Conservation (phyloP, 345 rosid species). For the Acer negundo region DNA sequence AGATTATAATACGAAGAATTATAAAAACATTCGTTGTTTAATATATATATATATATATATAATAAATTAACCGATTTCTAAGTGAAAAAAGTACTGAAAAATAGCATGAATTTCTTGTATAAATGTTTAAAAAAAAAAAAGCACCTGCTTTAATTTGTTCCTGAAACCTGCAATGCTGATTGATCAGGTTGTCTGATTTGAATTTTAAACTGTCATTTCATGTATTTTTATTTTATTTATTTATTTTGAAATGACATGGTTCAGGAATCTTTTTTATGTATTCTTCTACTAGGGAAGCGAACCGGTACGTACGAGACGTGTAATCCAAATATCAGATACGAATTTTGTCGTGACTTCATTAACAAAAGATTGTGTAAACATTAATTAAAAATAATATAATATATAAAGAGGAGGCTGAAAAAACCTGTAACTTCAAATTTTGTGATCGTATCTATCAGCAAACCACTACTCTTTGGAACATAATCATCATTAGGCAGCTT, state of each 20-base stretch:
- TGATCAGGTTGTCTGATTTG: neutral
- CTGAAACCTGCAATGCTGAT: neutral
- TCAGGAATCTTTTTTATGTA: neutral
- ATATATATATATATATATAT: no score
- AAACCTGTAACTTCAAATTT: no score
- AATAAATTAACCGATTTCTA: neutral
- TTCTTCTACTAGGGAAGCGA: neutral
- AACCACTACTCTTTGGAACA: neutral
- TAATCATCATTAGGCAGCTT: slow-evolving; percentile 6
- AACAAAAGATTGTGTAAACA: slow-evolving; percentile 7
- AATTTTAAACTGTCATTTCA: neutral
- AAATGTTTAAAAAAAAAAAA: neutral
- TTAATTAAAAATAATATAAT: no score
- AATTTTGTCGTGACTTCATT: slow-evolving; percentile 25
- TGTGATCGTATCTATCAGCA: no score
- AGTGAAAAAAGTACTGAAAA: neutral
- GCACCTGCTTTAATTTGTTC: neutral
- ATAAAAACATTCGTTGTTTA: no score
- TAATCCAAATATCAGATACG: slow-evolving; percentile 16
- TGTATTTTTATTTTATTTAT: no score
- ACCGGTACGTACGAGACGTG: neutral
- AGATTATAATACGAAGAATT: no score
- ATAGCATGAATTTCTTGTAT: neutral
- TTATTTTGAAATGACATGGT: neutral
- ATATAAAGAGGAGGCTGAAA: no score